phyloP scores from a whole-genome alignment of 2,329 filamentous ascomycete genomes.

The Acrocalymma vagum region DNA sequence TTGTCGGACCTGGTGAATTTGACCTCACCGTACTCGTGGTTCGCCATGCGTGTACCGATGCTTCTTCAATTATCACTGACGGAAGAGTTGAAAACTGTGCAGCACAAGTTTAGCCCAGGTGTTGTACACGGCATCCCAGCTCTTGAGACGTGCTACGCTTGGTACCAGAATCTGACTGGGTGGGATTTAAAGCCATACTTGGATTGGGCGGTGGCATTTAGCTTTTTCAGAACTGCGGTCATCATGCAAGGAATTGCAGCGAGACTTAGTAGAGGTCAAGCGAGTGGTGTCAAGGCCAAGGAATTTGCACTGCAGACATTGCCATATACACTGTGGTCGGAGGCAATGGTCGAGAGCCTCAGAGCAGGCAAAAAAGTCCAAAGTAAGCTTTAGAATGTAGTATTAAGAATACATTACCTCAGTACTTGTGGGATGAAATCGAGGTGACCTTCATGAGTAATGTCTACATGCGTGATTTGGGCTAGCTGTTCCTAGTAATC shows the following conservation, averaged over 20 bases:
- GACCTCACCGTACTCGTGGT: background rate
- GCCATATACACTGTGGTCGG: background rate
- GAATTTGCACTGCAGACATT: conserved; percentile 1
- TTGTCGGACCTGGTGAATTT: background rate
- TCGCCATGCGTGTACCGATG: background rate
- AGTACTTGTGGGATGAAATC: no score
- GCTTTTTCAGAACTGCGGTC: conserved; percentile 1
- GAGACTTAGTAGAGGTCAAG: background rate
- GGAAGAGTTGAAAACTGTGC: background rate
- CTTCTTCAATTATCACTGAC: background rate
- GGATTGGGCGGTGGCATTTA: conserved; percentile 4
- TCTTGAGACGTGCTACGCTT: background rate
- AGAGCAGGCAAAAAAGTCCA: background rate
- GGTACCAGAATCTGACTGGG: background rate
- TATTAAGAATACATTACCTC: no score
- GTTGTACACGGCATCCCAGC: background rate
- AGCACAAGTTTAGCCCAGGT: background rate
- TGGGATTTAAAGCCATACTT: background rate
- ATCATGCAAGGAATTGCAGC: conserved; percentile 6
- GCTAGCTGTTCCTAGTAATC: no score
- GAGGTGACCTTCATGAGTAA: no score
- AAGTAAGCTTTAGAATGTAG: background rate
- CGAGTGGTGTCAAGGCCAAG: conserved; percentile 2
- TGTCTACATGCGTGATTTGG: no score
- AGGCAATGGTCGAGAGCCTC: background rate